Evolutionary conservation across 768 basidiomycete species (phyloP).

Genomic region (Jaapia argillacea): DNA sequence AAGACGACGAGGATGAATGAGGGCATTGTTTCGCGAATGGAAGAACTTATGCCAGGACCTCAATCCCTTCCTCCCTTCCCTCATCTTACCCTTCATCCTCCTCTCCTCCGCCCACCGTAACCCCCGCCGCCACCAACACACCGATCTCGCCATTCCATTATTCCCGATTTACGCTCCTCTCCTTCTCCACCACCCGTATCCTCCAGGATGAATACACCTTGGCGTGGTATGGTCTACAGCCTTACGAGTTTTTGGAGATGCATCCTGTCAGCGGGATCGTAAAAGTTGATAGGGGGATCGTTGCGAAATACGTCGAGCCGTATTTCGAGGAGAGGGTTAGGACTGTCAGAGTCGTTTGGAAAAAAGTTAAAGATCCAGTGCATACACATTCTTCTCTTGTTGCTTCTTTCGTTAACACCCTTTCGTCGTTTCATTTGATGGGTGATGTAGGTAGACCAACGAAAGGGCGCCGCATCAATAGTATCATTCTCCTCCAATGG

Average conservation of each 20-base stretch:
- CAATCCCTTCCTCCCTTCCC: slow-evolving; percentile 1
- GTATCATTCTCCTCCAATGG: neutral
- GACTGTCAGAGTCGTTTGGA: slow-evolving; percentile 36
- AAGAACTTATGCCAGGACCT: slow-evolving; percentile 6
- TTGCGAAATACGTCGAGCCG: slow-evolving; percentile 39
- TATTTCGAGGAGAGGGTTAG: slow-evolving; percentile 49
- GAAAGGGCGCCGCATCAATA: neutral
- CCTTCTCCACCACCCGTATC: slow-evolving; percentile 60
- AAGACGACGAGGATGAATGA: slow-evolving; percentile 23
- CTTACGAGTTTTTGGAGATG: slow-evolving; percentile 63
- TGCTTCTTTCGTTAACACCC: no score
- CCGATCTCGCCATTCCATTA: neutral
- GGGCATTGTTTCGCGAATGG: slow-evolving; percentile 5
- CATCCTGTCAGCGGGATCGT: slow-evolving; percentile 36
- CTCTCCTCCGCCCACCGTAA: neutral
- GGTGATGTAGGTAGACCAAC: neutral
- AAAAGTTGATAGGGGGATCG: slow-evolving; percentile 28
- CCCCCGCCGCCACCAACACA: neutral
- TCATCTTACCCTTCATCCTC: slow-evolving; percentile 3
- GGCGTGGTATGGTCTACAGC: slow-evolving; percentile 48
- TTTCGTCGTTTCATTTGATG: neutral
- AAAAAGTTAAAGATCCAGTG: slow-evolving; percentile 4
- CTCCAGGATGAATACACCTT: slow-evolving; percentile 55
- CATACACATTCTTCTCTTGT: no score
- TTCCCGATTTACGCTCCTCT: slow-evolving; percentile 40